Base-by-base conservation (phyloP, 768 basidiomycete genomes). In the Leccinum disarticulatum region DNA sequence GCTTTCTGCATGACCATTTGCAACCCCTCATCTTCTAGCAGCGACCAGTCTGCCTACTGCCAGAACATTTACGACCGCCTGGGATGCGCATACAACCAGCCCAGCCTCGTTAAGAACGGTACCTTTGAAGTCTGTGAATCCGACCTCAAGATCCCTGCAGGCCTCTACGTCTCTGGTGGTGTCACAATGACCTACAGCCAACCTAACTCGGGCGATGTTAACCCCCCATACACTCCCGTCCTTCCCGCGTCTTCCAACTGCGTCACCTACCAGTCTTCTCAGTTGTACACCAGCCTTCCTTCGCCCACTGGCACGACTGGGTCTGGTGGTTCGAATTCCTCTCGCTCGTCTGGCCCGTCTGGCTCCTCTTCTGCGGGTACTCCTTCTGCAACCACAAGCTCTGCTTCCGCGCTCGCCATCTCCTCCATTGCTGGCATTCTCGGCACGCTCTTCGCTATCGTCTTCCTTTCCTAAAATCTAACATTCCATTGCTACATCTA, bases 11-110 rank as follows among this genome's bases (percentile, higher is more conserved):
- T 86, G 61, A 93, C 91, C 68, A 80, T 81, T 0, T 93, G 91
- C 74, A 81, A 88, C 66, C 85, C 86, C 2, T 58, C 70, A 0
- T 73, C 73, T 17, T 67, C 81, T 13, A 73, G 81, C 56, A 9
- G 27, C 6, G 49, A 74, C 28, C 79, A 83, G 7, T 70, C 74
- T 3, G 63, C 76, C 8, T 84, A 75, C 70, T 93, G 91, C 76
- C 75, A 89, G 71, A 87, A 94, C 80, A 79, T 83, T 61, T 88
- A 78, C 63, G 90, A 92, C 68, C 83, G 82, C 47, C 80, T 91
- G 52, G 92, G 92, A 9, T 87, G 88, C 65, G 56, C 62, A 0
- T 91, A 87, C 78, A 93, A 92, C 73, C 86, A 84, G 51, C 92
- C 92, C 17, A 84, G 79, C 70, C 73, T 76, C 38, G 86, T 86